Evolutionary conservation across 768 basidiomycete species (phyloP), one percentile per base, ranked within the genome.

Genomic region (Trametes punicea): DNA sequence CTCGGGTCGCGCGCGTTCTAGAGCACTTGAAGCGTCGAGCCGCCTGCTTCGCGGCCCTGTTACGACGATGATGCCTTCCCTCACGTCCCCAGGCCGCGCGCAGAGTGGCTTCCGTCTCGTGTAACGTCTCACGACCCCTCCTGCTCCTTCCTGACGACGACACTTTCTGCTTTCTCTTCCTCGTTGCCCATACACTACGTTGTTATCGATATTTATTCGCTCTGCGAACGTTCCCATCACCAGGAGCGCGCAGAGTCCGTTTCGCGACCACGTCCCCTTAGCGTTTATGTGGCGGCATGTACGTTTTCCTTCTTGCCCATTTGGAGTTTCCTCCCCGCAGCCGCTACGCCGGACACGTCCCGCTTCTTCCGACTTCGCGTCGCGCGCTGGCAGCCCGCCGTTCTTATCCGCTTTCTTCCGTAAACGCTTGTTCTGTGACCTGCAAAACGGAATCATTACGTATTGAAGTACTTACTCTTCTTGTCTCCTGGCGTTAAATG

Each of bases 121-220:
- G 25, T 46, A 39, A 57, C 49, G 49, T 46, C 44, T 51, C 45
- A 47, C 44, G 50, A 51, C 56, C 52, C 33, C 40, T 47, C 52
- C 57, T 46, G 46, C 47, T 49, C 47, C 33, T 54, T 50, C 29
- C 10, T 51, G 41, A 51, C 56, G 49, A 51, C n/a, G n/a, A n/a
- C n/a, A n/a, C 46, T 42, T 49, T 42, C 52, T 36, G 33, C 9
- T 53, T 45, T 36, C 20, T 48, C 42, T 34, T 23, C 16, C 39
- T 30, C 38, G 23, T 20, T 38, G 47, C 52, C 57, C 57, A 49
- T 56, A 48, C 46, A 30, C 7, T 51, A 58, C 36, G 46, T 52
- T 52, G 39, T 29, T 26, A 39, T 48, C 34, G 41, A 44, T 50
- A 45, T 57, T 48, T 44, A 41, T 46, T 51, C 38, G 51, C 57